These are phyloP conservation scores for Inga leiocalycina DNA, from an alignment of 306 rosid genomes.

Conservation along the genomic window DNA sequence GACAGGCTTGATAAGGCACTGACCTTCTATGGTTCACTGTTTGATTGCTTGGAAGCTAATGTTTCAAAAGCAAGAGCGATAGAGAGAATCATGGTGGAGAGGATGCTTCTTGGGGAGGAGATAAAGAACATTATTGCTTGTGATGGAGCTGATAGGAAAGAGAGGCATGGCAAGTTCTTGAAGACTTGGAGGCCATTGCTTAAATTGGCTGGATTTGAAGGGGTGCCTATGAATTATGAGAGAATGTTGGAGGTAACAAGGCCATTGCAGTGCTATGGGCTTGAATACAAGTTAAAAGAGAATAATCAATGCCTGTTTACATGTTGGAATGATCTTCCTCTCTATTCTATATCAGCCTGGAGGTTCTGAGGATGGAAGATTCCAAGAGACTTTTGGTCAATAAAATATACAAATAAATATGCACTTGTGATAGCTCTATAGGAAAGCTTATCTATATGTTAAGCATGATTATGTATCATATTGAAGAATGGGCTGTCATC, in stretches of 20 bases:
- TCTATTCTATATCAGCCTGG: conserved; percentile 76
- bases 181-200: conserved; percentile 66
- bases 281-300: conserved; percentile 50
- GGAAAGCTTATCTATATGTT: neutral
- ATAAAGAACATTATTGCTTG: conserved; percentile 73
- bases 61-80: conserved; percentile 36
- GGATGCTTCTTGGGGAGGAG: conserved; percentile 71
- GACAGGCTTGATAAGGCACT: conserved; percentile 59
- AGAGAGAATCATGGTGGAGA: conserved; percentile 59
- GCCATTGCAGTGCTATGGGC: conserved; percentile 48
- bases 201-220: conserved; percentile 61
- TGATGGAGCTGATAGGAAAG: conserved; percentile 66
- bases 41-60: conserved; percentile 69
- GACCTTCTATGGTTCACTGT: conserved; percentile 56
- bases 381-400: neutral
- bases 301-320: conserved; percentile 52
- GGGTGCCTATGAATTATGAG: conserved; percentile 43
- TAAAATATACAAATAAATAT: neutral
- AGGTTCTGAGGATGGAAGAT: conserved; percentile 1
- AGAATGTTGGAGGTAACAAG: conserved; percentile 46
- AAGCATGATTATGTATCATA: neutral
- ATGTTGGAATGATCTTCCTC: conserved; percentile 63
- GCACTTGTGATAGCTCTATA: neutral
- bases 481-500: neutral
- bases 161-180: conserved; percentile 63